Conservation (phyloP, 1,139 yeast species). For the Pichia sp. region DNA sequence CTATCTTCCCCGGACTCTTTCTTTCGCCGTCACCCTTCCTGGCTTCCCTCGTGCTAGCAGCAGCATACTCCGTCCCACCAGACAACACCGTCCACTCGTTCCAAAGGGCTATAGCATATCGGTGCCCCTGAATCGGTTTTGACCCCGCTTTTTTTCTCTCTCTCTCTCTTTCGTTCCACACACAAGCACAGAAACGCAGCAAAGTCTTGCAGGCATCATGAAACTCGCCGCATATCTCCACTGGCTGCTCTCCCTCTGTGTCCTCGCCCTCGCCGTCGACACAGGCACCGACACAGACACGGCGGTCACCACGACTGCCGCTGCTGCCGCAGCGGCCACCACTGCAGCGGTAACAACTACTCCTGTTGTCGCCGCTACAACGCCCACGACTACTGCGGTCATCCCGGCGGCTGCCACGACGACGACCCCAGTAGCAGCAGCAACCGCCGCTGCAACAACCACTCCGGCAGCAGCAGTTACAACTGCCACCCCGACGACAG, state of each 20-base stretch:
- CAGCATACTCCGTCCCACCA: too few species aligned
- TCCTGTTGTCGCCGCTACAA: constrained; percentile 18
- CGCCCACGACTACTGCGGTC: too few species aligned
- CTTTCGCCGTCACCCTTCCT: too few species aligned
- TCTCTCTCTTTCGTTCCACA: too few species aligned
- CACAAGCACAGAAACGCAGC: neutral
- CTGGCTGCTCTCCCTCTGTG: neutral
- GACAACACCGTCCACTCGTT: too few species aligned
- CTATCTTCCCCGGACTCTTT: too few species aligned
- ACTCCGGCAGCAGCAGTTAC: neutral
- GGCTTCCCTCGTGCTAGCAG: too few species aligned
- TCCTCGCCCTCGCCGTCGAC: neutral
- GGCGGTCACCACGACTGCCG: constrained; percentile 11
- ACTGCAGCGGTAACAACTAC: neutral
- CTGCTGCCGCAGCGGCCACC: constrained; percentile 8
- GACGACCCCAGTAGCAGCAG: neutral
- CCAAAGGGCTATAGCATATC: too few species aligned
- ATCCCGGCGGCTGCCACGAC: neutral
- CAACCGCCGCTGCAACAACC: neutral
- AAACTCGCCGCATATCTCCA: neutral
- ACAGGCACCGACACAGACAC: constrained; percentile 7
- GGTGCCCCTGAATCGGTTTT: too few species aligned
- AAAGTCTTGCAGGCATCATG: neutral
- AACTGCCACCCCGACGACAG: neutral
- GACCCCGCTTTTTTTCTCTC: too few species aligned